These are phyloP conservation scores for Xylariaceae sp. DNA, from an alignment of 2,329 filamentous ascomycete genomes.

Conservation along the genomic window DNA sequence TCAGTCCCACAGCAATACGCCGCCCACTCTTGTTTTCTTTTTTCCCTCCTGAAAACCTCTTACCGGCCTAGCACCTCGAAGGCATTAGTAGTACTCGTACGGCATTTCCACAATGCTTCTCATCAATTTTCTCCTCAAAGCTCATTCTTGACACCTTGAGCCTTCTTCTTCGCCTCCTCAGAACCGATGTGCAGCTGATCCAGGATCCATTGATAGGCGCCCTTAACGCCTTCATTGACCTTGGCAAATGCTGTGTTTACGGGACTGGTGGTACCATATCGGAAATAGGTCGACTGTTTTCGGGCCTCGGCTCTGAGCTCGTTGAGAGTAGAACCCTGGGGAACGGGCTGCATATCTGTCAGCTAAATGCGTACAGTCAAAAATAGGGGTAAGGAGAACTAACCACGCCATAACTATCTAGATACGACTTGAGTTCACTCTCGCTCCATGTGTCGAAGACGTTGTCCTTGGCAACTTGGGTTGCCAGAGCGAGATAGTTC, in stretches of 20 bases:
- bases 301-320: slow-evolving; percentile 66
- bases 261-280: slow-evolving; percentile 65
- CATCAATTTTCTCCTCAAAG: too few relatives aligned
- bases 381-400: slow-evolving; percentile 21
- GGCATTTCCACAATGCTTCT: too few relatives aligned
- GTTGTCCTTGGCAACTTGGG: slow-evolving; percentile 57
- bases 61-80: background rate
- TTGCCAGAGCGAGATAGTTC: slow-evolving; percentile 62
- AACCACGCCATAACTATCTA: slow-evolving; percentile 71
- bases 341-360: slow-evolving; percentile 39
- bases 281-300: slow-evolving; percentile 70
- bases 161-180: slow-evolving; percentile 46
- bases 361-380: slow-evolving; percentile 19
- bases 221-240: slow-evolving; percentile 45
- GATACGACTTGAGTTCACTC: slow-evolving; percentile 69
- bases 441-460: slow-evolving; percentile 70
- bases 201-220: slow-evolving; percentile 48
- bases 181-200: slow-evolving; percentile 45
- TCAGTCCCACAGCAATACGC: too few relatives aligned
- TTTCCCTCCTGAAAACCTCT: background rate
- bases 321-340: slow-evolving; percentile 63
- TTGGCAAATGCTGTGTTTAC: slow-evolving; percentile 62
- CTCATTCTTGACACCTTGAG: slow-evolving; percentile 43
- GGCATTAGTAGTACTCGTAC: too few relatives aligned
- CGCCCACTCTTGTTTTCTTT: background rate